phyloP scores from a whole-genome alignment of 495 filamentous ascomycete species.

The Penicillium egyptiacum region DNA sequence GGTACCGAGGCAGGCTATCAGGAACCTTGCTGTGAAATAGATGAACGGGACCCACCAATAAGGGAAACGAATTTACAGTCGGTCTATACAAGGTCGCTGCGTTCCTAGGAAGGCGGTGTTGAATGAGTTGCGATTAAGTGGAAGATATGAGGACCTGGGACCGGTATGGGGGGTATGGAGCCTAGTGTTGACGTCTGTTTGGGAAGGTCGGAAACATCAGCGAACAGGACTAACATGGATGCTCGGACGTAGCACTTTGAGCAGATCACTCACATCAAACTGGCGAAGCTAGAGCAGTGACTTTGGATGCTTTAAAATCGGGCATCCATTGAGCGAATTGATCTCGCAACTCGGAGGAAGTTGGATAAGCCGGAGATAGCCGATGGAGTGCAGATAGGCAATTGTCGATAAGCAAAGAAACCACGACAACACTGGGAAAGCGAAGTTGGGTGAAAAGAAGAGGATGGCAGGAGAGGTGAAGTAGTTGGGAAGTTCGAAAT shows the following conservation, averaged over 20 bases:
- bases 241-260: background rate
- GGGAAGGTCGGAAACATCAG: slow-evolving; percentile 13
- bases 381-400: slow-evolving; percentile 29
- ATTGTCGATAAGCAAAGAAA: slow-evolving; percentile 31
- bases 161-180: slow-evolving; percentile 23
- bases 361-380: slow-evolving; percentile 43
- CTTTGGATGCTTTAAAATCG: background rate
- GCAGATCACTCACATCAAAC: slow-evolving; percentile 12
- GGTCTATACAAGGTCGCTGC: slow-evolving; percentile 13
- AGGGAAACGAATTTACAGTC: slow-evolving; percentile 20
- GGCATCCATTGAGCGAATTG: slow-evolving; percentile 17
- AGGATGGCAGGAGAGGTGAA: slow-evolving; percentile 12
- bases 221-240: background rate
- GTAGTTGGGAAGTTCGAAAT: slow-evolving; percentile 17
- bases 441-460: slow-evolving; percentile 7
- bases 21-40: slow-evolving; percentile 21
- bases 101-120: background rate
- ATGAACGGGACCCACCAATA: slow-evolving; percentile 28
- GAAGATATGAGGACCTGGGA: slow-evolving; percentile 29
- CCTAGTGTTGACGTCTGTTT: slow-evolving; percentile 19
- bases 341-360: slow-evolving; percentile 9
- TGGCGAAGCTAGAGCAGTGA: slow-evolving; percentile 6
- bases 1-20: slow-evolving; percentile 27
- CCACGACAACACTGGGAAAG: background rate
- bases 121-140: background rate